Conservation (phyloP, 2,329 filamentous ascomycete genomes). For the Ceratocystiopsis sp. region DNA sequence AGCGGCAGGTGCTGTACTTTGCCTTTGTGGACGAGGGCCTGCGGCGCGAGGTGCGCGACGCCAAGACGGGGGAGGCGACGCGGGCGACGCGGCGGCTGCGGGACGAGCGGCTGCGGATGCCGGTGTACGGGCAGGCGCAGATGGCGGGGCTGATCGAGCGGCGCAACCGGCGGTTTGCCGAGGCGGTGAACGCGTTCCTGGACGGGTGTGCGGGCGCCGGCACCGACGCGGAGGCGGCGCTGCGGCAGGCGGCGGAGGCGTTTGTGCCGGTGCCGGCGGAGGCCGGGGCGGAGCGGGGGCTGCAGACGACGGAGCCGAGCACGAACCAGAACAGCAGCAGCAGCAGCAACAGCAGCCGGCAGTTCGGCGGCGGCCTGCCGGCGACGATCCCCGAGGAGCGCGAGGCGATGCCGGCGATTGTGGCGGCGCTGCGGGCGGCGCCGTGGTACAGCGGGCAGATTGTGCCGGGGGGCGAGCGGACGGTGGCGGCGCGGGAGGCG, state of each 20-base stretch:
- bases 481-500: conserved; percentile 71
- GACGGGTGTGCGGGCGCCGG: conserved; percentile 45
- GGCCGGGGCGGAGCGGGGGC: background rate
- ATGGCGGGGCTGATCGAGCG: conserved; percentile 82
- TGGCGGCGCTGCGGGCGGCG: conserved; percentile 63
- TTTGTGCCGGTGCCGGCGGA: conserved; percentile 40
- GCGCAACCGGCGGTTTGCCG: conserved; percentile 66
- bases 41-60: conserved; percentile 58
- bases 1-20: conserved; percentile 52
- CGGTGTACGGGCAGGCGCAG: conserved; percentile 82
- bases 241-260: conserved; percentile 39
- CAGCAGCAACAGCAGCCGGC: conserved; percentile 3
- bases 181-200: conserved; percentile 61
- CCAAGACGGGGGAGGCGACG: conserved; percentile 55
- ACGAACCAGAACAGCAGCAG: too few relatives aligned
- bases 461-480: conserved; percentile 79
- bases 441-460: conserved; percentile 89
- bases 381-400: conserved; percentile 63
- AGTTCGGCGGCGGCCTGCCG: conserved; percentile 27
- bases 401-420: conserved; percentile 66
- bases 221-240: conserved; percentile 47
- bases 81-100: conserved; percentile 50
- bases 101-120: conserved; percentile 76
- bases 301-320: too few relatives aligned
- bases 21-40: conserved; percentile 87